A percentile compares a stretch with the other conserved stretches of the same genome.
These are phyloP conservation scores for Salix brachista DNA, from an alignment of 345 rosid species.

Conservation along the genomic window DNA sequence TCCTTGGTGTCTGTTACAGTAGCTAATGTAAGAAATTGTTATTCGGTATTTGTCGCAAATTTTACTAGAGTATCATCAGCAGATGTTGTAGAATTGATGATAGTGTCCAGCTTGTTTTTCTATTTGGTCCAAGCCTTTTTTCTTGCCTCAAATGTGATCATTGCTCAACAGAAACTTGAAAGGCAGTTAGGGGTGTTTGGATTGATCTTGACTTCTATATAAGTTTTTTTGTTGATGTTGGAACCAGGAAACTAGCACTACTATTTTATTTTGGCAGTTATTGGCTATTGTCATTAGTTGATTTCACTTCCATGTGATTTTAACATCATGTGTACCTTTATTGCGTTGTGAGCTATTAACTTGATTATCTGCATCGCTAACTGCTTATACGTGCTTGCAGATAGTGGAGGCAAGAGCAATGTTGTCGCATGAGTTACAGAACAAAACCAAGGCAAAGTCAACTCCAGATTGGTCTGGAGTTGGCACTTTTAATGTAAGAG, in stretches of 20 bases:
- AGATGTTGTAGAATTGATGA: neutral
- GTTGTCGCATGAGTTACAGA: slow-evolving; percentile 55
- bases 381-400: slow-evolving; percentile 28
- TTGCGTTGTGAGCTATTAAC: neutral
- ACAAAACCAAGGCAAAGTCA: slow-evolving; percentile 22
- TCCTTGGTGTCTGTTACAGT: neutral
- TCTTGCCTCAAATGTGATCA: neutral
- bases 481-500: slow-evolving; percentile 22
- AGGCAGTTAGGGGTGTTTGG: neutral
- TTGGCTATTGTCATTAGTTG: neutral
- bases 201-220: neutral
- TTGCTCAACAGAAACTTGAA: neutral
- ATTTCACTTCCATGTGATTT: neutral
- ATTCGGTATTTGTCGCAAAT: neutral
- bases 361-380: neutral
- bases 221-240: neutral
- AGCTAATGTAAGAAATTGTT: neutral
- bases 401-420: slow-evolving; percentile 77
- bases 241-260: neutral
- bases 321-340: neutral
- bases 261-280: neutral
- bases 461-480: slow-evolving; percentile 35
- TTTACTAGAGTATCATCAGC: neutral
- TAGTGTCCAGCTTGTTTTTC: neutral
- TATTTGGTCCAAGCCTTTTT: neutral